phyloP scores from a whole-genome alignment of 108 stramenopile genomes.

The Aurantiochytrium sp. region DNA sequence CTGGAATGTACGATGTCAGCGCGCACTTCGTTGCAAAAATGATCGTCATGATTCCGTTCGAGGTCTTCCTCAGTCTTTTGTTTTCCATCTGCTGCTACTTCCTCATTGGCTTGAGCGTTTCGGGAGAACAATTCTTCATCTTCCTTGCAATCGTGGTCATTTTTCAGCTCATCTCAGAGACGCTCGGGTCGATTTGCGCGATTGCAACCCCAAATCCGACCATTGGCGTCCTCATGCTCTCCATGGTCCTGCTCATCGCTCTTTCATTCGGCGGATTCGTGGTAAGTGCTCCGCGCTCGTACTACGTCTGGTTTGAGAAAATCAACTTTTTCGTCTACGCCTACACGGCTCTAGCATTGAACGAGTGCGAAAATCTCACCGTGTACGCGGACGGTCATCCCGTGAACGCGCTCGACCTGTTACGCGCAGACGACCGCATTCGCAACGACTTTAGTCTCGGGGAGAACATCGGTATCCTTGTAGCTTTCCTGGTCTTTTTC shows the following conservation, averaged over 20 bases:
- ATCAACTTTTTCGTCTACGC: slow-evolving; percentile 54
- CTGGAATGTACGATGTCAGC: background rate
- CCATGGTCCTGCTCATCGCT: background rate
- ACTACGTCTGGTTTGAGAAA: slow-evolving; percentile 64
- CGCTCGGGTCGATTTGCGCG: background rate
- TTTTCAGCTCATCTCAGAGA: background rate
- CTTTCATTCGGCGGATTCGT: background rate
- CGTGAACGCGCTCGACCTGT: background rate
- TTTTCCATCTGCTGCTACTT: slow-evolving; percentile 1
- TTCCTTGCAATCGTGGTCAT: background rate
- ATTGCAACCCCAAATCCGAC: background rate
- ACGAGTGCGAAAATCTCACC: background rate
- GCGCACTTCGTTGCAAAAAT: background rate
- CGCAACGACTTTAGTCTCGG: background rate
- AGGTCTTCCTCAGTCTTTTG: background rate
- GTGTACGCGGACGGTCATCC: background rate
- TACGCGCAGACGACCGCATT: background rate
- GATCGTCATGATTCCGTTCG: background rate
- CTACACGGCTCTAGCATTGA: slow-evolving; percentile 30
- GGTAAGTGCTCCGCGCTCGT: background rate
- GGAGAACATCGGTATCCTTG: background rate
- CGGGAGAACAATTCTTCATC: background rate
- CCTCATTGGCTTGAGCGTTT: background rate
- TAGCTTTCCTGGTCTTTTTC: background rate
- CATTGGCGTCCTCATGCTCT: background rate